A percentile compares a stretch with the other conserved stretches of the same genome.
phyloP scores from a whole-genome alignment of 768 basidiomycete species.

The Tricholoma saponaceum region DNA sequence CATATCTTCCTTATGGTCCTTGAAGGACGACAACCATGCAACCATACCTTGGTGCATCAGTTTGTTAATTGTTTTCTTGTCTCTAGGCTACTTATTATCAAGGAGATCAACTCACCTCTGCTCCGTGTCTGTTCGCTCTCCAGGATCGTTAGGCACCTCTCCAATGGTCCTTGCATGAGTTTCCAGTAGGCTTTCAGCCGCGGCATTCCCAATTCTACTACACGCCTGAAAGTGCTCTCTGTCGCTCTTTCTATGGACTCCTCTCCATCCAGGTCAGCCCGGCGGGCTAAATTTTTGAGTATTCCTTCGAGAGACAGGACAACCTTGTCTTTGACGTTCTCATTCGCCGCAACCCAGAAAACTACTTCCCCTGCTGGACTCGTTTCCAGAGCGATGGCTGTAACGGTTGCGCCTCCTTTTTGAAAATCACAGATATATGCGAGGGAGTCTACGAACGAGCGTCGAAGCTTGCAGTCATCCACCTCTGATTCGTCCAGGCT shows the following conservation, averaged over 20 bases:
- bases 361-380: neutral
- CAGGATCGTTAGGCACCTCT: neutral
- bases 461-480: neutral
- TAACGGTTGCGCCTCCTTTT: neutral
- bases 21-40: neutral
- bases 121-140: neutral
- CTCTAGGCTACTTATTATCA: neutral
- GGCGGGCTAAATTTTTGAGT: neutral
- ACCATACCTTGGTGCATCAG: neutral
- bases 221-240: neutral
- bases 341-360: neutral
- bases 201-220: neutral
- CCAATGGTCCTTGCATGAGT: neutral
- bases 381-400: neutral
- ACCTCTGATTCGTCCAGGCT: neutral
- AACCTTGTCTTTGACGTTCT: neutral
- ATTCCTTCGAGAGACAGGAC: neutral
- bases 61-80: no score
- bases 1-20: neutral
- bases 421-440: neutral
- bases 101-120: neutral
- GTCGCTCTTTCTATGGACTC: neutral
- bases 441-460: neutral
- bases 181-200: neutral
- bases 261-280: neutral